phyloP scores from a whole-genome alignment of 1,284 basidiomycete species.

The Schizopora paradoxa region DNA sequence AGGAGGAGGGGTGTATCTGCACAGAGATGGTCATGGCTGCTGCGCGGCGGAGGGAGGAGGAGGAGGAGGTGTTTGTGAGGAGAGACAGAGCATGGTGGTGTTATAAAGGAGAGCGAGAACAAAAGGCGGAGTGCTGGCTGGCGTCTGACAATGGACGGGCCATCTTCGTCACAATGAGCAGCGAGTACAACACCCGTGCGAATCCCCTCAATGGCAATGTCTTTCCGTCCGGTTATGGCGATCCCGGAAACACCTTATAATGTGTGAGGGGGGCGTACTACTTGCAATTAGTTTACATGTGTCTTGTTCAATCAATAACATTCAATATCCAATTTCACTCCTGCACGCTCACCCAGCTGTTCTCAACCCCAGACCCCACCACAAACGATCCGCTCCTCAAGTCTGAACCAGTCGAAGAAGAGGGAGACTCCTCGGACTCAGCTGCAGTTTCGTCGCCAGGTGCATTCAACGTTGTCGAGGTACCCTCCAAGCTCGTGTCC shows the following conservation, averaged over 20 bases:
- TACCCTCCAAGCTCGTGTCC: too few relatives aligned
- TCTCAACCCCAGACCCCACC: conserved; percentile 35
- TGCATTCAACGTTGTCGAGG: too few relatives aligned
- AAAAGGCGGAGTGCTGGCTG: neutral
- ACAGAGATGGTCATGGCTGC: conserved; percentile 55
- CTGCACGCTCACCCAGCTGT: conserved; percentile 64
- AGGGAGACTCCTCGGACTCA: neutral
- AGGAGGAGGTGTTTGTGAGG: neutral
- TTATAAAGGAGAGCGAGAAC: neutral
- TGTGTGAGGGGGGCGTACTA: too few relatives aligned
- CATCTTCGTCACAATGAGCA: too few relatives aligned
- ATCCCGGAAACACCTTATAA: too few relatives aligned
- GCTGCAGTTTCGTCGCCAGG: neutral
- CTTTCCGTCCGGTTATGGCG: too few relatives aligned
- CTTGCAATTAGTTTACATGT: too few relatives aligned
- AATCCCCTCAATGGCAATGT: too few relatives aligned
- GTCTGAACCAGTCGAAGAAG: conserved; percentile 37
- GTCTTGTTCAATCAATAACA: too few relatives aligned
- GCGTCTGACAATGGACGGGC: too few relatives aligned
- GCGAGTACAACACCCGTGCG: too few relatives aligned
- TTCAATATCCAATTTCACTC: conserved; percentile 16
- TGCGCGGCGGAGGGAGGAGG: neutral
- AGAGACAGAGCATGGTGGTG: neutral
- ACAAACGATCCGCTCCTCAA: conserved; percentile 41
- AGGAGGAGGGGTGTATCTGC: conserved; percentile 50